Base-by-base conservation (phyloP, 805 yeast species). In the Candida ipomoeae region DNA sequence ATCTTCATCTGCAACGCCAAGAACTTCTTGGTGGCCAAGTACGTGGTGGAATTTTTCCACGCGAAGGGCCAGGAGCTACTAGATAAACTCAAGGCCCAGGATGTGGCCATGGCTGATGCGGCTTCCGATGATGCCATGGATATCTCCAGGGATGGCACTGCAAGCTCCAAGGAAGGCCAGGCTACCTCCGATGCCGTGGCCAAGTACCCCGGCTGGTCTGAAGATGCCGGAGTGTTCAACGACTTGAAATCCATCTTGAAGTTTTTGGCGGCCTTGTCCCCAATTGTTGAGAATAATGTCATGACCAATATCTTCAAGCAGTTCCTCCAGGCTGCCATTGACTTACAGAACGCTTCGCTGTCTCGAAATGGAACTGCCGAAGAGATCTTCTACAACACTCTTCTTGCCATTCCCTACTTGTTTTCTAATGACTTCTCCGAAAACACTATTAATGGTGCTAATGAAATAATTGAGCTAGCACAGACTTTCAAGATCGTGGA, bases 191-290 rank as follows among this genome's bases (percentile, higher is more conserved):
- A 43, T 35, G 44, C 40, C 15, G 33, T 3, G 11, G 34, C 21
- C 21, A 34, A 18, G 7, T 37, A 17, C 53, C 44, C 13, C 21
- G 45, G 15, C 6, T 42, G 38, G 38, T 53, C 53, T 15, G 69
- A 65, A 34, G 73, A 71, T 39, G 74, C 77, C 26, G 90, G 90
- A 14, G 68, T 76, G 17, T 87, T 89, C 82, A 84, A 84, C 54
- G 81, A 81, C 55, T 64, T 88, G 55, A 91, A 92, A 66, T 73
- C 87, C 11, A 68, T 84, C 14, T 60, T 89, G 52, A 81, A 96
- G 60, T 83, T 90, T 55, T 69, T 89, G 55, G 82, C 89, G 0
- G 66, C 84, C 3, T 68, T 90, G 55, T 65, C 83, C 1, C 86
- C 89, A 3, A 79, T 89, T 32, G 67, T 89, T 44, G 81, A 78